Percentiles rank a stretch among this genome's conserved stretches.
phyloP scores from a whole-genome alignment of 805 yeast species.

The Suhomyces sp. region DNA sequence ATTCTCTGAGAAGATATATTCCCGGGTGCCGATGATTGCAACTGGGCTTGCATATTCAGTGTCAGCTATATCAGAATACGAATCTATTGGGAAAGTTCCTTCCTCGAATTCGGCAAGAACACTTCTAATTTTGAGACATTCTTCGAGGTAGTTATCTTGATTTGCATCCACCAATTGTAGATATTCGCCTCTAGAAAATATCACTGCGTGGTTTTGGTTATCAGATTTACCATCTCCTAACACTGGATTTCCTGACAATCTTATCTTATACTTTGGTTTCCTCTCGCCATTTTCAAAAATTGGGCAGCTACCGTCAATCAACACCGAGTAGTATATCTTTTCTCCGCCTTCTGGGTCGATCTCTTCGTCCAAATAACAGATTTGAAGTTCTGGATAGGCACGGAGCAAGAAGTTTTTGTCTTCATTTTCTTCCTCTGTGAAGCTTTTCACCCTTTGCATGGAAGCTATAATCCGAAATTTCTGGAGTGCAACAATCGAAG shows the following conservation, averaged over 20 bases:
- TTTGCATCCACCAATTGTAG: slow-evolving; percentile 80
- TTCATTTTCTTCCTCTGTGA: slow-evolving; percentile 55
- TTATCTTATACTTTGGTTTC: slow-evolving; percentile 50
- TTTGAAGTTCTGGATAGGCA: slow-evolving; percentile 66
- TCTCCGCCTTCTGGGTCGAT: slow-evolving; percentile 39
- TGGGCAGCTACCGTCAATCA: slow-evolving; percentile 71
- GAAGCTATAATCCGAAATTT: slow-evolving; percentile 65
- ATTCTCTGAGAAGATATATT: slow-evolving; percentile 79
- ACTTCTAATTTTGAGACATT: slow-evolving; percentile 73
- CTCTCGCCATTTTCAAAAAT: slow-evolving; percentile 52
- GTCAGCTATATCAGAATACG: slow-evolving; percentile 11
- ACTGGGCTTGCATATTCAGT: slow-evolving; percentile 48
- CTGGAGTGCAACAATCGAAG: slow-evolving; percentile 55
- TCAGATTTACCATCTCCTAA: slow-evolving; percentile 85
- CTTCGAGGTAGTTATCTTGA: slow-evolving; percentile 80
- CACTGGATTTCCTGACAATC: slow-evolving; percentile 75
- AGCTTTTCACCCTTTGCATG: slow-evolving; percentile 57
- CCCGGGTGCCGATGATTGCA: slow-evolving; percentile 82
- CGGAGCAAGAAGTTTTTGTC: slow-evolving; percentile 57
- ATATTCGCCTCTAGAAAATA: slow-evolving; percentile 77
- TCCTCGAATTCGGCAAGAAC: slow-evolving; percentile 78
- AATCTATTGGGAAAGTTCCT: slow-evolving; percentile 17
- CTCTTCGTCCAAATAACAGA: slow-evolving; percentile 59
- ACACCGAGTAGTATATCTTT: slow-evolving; percentile 53
- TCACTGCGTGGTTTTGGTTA: slow-evolving; percentile 73